A percentile compares a stretch with the other conserved stretches of the same genome.
Conservation (phyloP, 768 basidiomycete species). For the Suillus americanus region DNA sequence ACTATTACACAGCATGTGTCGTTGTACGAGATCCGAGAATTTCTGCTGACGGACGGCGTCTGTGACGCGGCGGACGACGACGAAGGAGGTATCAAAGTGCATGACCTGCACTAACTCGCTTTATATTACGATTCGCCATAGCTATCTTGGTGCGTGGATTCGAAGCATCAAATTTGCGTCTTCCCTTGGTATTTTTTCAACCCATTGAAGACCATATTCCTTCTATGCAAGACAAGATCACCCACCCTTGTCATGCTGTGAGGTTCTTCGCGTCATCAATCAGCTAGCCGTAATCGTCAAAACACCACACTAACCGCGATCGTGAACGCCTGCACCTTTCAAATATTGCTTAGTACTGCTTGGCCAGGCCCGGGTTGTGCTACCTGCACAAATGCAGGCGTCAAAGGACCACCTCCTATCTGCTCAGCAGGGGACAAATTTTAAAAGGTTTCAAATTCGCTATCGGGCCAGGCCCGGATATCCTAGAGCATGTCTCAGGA, state of each 20-base stretch:
- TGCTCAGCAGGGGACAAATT: not conserved
- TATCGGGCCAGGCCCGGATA: not conserved
- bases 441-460: not conserved
- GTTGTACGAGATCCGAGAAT: not conserved
- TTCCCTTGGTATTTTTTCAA: not conserved
- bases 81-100: not conserved
- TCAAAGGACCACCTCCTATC: not conserved
- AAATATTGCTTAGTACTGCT: not conserved
- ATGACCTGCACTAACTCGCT: not conserved
- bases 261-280: not conserved
- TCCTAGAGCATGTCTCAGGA: not conserved
- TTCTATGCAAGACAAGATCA: not conserved
- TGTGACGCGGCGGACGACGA: not conserved
- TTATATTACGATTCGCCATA: not conserved
- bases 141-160: slow-evolving; percentile 5
- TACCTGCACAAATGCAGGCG: not conserved
- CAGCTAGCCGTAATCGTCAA: not conserved
- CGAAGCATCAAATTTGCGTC: not conserved
- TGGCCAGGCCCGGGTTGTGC: not conserved
- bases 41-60: not conserved
- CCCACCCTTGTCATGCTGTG: not conserved
- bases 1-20: not conserved
- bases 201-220: not conserved
- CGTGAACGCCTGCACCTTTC: not conserved
- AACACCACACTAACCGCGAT: not conserved